phyloP scores from a whole-genome alignment of 2,329 filamentous ascomycete species.

The Clarireedia paspali region DNA sequence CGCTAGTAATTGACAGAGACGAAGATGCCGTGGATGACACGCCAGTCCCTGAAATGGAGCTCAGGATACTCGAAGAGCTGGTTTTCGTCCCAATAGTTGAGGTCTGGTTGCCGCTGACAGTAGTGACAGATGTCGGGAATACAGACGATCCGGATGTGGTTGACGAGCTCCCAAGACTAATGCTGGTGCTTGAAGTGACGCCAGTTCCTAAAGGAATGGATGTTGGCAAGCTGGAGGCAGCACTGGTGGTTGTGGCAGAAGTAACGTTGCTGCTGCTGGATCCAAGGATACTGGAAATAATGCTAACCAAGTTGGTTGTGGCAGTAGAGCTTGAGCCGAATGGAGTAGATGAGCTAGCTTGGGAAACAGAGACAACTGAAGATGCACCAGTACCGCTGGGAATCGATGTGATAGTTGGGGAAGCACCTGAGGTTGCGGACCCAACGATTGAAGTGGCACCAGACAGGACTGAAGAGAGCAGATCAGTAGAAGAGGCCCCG shows the following conservation, averaged over 20 bases:
- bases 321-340: not conserved
- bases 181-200: not conserved
- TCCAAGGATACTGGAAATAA: slow-evolving; percentile 12
- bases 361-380: not conserved
- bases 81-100: not conserved
- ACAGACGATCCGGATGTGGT: not conserved
- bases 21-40: not conserved
- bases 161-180: slow-evolving; percentile 2
- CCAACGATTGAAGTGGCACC: not conserved
- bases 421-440: not conserved
- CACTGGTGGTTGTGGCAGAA: not conserved
- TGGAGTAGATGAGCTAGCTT: not conserved
- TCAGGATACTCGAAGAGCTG: not conserved
- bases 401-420: not conserved
- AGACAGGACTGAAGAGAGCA: not conserved
- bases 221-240: not conserved
- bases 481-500: not conserved
- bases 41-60: not conserved
- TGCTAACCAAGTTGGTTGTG: slow-evolving; percentile 5
- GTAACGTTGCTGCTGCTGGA: not conserved
- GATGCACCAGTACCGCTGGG: not conserved
- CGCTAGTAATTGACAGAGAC: not conserved
- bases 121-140: slow-evolving; percentile 1
- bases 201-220: not conserved
- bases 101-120: not conserved